Percentiles rank a stretch among this genome's conserved stretches.
These are phyloP conservation scores for Plenodomus tracheiphilus DNA, from an alignment of 2,329 filamentous ascomycete genomes.

Conservation along the genomic window DNA sequence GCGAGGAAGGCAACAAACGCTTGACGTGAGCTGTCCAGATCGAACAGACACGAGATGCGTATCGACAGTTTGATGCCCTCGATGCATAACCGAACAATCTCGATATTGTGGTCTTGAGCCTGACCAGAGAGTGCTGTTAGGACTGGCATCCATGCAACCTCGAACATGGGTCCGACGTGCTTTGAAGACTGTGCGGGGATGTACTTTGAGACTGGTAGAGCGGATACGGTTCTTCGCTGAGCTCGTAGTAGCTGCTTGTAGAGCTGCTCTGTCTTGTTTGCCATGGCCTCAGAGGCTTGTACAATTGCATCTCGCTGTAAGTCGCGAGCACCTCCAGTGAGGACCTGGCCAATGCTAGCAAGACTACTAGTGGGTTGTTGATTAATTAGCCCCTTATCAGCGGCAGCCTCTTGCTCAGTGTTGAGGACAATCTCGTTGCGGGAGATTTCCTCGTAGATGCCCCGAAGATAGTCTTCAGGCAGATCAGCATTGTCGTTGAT, in stretches of 20 bases:
- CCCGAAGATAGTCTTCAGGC: conserved; percentile 85
- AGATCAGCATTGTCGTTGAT: conserved; percentile 97
- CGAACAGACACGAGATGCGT: conserved; percentile 89
- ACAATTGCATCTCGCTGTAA: conserved; percentile 90
- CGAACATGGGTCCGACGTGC: conserved; percentile 97
- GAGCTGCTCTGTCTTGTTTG: conserved; percentile 76
- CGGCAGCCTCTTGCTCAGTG: conserved; percentile 87
- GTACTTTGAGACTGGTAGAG: conserved; percentile 70
- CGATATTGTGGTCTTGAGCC: conserved; percentile 91
- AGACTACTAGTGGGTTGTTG: conserved; percentile 67
- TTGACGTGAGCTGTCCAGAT: conserved; percentile 87
- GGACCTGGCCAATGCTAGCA: conserved; percentile 81
- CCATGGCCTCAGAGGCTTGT: conserved; percentile 95
- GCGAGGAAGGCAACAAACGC: conserved; percentile 93
- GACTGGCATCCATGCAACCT: conserved; percentile 99
- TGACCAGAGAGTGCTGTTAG: conserved; percentile 92
- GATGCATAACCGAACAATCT: conserved; percentile 88
- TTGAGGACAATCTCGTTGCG: conserved; percentile 92
- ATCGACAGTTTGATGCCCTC: conserved; percentile 95
- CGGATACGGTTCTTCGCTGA: conserved; percentile 78
- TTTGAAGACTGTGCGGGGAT: conserved; percentile 92
- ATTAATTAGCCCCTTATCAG: conserved; percentile 67
- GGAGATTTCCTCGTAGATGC: conserved; percentile 90
- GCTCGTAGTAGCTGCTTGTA: conserved; percentile 93
- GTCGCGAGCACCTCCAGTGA: conserved; percentile 91